Evolutionary conservation across 1,139 yeast genomes (phyloP).

Genomic region (Zygoascus meyerae): DNA sequence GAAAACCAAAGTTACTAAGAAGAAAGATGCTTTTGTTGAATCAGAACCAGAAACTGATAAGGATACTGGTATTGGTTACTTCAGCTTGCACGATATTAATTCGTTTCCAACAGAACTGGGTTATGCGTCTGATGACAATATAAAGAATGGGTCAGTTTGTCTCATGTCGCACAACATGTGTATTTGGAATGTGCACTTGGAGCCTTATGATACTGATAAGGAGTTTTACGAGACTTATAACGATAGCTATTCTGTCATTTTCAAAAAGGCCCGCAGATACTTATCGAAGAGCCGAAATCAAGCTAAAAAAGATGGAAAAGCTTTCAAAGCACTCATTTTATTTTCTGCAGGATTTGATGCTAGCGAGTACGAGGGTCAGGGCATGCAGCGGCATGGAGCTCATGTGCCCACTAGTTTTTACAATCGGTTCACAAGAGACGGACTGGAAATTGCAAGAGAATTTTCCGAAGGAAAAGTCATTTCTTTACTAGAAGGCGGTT

Average conservation of each 20-base stretch:
- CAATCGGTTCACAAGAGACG: constrained; percentile 66
- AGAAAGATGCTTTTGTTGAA: constrained; percentile 9
- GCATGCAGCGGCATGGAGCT: constrained; percentile 82
- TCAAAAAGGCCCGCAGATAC: constrained; percentile 65
- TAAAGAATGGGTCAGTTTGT: constrained; percentile 76
- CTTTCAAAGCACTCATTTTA: constrained; percentile 64
- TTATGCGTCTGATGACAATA: constrained; percentile 64
- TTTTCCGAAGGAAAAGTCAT: constrained; percentile 59
- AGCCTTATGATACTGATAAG: constrained; percentile 52
- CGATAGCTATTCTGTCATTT: constrained; percentile 54
- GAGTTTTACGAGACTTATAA: constrained; percentile 65
- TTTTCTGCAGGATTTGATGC: constrained; percentile 90
- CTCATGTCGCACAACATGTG: constrained; percentile 70
- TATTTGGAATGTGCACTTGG: constrained; percentile 81
- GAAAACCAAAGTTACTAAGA: constrained; percentile 7
- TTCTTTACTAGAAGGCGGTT: constrained; percentile 81
- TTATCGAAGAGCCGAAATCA: constrained; percentile 35
- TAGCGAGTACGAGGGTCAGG: constrained; percentile 71
- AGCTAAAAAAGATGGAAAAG: constrained; percentile 31
- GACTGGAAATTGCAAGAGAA: constrained; percentile 55
- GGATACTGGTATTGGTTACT: constrained; percentile 54
- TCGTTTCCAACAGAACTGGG: constrained; percentile 83
- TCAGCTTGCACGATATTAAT: constrained; percentile 78
- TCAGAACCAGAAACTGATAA: constrained; percentile 12
- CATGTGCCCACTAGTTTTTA: constrained; percentile 81